Conservation (phyloP, 306 rosid species). For the Cicer cuneatum region DNA sequence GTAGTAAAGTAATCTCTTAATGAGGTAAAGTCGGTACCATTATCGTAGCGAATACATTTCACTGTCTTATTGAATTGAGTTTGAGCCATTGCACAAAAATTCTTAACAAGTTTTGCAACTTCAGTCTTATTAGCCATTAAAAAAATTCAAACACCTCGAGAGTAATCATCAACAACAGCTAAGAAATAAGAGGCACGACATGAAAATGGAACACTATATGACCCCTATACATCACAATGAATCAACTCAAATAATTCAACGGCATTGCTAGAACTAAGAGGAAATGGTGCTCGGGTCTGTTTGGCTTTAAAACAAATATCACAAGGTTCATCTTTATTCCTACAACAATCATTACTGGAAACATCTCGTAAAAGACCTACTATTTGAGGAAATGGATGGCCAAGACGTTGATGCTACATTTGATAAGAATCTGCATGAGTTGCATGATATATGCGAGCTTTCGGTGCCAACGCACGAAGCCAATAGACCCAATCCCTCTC, state of each 20-base stretch:
- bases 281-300: neutral
- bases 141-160: too few species aligned
- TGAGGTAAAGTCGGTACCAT: neutral
- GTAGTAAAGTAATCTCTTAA: neutral
- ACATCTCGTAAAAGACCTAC: too few species aligned
- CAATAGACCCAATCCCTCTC: neutral
- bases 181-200: neutral
- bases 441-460: too few species aligned
- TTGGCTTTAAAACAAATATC: neutral
- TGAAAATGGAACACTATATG: neutral
- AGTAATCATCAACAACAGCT: neutral
- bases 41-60: neutral
- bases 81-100: neutral
- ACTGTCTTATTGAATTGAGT: neutral
- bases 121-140: neutral
- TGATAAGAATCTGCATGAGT: too few species aligned
- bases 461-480: too few species aligned
- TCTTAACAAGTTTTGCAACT: too few species aligned
- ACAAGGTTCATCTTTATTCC: neutral
- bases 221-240: neutral
- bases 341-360: too few species aligned
- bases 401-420: neutral
- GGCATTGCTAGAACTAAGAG: neutral
- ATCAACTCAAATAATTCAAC: neutral
- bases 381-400: too few species aligned